Evolutionary conservation across 345 rosid species (phyloP).

Genomic region (Zanthoxylum bungeanum): DNA sequence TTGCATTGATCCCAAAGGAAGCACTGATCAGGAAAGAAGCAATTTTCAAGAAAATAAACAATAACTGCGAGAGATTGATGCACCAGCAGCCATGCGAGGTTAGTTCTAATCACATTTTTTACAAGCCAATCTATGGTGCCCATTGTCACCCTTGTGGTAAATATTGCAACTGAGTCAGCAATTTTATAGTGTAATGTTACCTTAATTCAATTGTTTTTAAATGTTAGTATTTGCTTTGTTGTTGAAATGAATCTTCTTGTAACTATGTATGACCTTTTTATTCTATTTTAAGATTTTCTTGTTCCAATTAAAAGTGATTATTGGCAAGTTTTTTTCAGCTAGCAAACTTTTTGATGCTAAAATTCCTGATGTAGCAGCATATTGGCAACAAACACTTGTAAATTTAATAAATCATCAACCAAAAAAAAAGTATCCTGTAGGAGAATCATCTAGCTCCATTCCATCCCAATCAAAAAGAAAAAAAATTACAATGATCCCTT

Average conservation of each 20-base stretch:
- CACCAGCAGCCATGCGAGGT: constrained; percentile 7
- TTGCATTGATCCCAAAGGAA: constrained; percentile 25
- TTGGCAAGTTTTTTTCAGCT: neutral
- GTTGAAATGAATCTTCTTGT: neutral
- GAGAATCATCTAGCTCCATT: neutral
- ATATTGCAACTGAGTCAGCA: neutral
- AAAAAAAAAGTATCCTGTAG: neutral
- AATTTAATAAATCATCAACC: neutral
- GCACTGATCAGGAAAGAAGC: constrained; percentile 15
- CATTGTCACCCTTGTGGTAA: neutral
- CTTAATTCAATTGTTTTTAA: neutral
- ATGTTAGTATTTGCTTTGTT: neutral
- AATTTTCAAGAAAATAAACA: constrained; percentile 20
- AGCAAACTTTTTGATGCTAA: neutral
- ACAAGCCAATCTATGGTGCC: neutral
- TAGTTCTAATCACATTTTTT: neutral
- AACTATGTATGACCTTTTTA: neutral
- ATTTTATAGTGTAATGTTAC: neutral
- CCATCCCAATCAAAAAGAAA: neutral
- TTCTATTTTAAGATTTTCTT: neutral
- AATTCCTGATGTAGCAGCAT: neutral
- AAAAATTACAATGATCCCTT: neutral
- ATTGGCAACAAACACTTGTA: neutral
- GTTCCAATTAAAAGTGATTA: neutral
- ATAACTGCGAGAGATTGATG: constrained; percentile 8